phyloP scores from a whole-genome alignment of 2,329 filamentous ascomycete species.

The Colletotrichum theobromicola region DNA sequence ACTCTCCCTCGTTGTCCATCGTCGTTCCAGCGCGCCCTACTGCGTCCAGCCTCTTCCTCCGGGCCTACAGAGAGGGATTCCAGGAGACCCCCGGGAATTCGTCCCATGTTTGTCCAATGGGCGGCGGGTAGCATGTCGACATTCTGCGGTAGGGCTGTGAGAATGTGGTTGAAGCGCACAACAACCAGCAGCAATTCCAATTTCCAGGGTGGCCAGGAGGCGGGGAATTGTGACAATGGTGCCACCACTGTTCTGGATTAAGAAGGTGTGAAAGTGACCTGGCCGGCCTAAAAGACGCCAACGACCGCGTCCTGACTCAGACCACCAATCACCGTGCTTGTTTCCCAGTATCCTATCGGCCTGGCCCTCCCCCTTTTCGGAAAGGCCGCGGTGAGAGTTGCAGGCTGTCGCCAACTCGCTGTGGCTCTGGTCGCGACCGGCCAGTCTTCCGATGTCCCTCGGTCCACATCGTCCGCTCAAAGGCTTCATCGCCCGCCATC shows the following conservation, averaged over 20 bases:
- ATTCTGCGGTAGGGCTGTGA: slow-evolving; percentile 7
- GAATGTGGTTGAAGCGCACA: not conserved
- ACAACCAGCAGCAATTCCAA: slow-evolving; percentile 14
- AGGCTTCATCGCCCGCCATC: not conserved
- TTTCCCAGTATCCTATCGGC: slow-evolving; percentile 2
- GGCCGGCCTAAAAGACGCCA: slow-evolving; percentile 19
- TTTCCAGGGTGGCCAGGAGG: slow-evolving; percentile 18
- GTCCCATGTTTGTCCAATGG: slow-evolving; percentile 1
- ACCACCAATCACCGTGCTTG: slow-evolving; percentile 14
- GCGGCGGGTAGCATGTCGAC: slow-evolving; percentile 2
- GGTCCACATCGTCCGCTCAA: not conserved
- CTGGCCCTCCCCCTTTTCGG: slow-evolving; percentile 19
- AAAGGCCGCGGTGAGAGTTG: slow-evolving; percentile 15
- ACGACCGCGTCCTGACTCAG: slow-evolving; percentile 20
- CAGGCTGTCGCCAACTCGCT: not conserved
- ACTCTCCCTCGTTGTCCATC: not conserved
- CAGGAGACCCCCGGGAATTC: slow-evolving; percentile 3
- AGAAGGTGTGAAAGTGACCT: slow-evolving; percentile 18
- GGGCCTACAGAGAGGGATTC: not conserved
- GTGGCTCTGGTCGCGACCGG: not conserved
- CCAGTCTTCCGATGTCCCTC: not conserved
- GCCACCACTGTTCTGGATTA: slow-evolving; percentile 23
- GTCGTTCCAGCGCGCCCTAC: not conserved
- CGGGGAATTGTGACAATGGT: slow-evolving; percentile 17
- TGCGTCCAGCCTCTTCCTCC: slow-evolving; percentile 2